A percentile compares a stretch with the other conserved stretches of the same genome.
These are phyloP conservation scores for Aschersonia sp. DNA, from an alignment of 2,329 filamentous ascomycete genomes.

Conservation along the genomic window DNA sequence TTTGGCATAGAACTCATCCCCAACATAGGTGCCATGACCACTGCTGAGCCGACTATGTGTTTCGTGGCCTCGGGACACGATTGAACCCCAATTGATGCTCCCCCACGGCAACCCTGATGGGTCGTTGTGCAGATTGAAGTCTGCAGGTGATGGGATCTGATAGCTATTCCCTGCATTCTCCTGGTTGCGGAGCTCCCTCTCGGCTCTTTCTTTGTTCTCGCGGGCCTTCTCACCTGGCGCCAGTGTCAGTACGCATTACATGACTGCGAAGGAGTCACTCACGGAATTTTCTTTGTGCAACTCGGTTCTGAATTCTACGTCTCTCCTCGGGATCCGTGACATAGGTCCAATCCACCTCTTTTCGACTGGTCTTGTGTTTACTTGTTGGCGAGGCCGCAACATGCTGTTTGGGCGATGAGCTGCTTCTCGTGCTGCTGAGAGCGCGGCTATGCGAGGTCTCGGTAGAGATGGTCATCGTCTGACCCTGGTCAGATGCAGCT, in stretches of 20 bases:
- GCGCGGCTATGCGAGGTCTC: slow-evolving; percentile 3
- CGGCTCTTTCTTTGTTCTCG: slow-evolving; percentile 50
- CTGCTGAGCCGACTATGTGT: slow-evolving; percentile 28
- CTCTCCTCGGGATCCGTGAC: slow-evolving; percentile 57
- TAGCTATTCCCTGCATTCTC: slow-evolving; percentile 51
- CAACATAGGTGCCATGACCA: slow-evolving; percentile 19
- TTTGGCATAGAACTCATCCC: slow-evolving; percentile 16
- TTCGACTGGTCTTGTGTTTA: slow-evolving; percentile 25
- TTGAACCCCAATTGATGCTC: slow-evolving; percentile 44
- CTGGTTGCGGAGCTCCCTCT: slow-evolving; percentile 49
- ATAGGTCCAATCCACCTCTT: slow-evolving; percentile 51
- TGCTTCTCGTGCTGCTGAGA: slow-evolving; percentile 5
- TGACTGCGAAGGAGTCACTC: slow-evolving; percentile 15
- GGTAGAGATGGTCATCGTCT: slow-evolving; percentile 5
- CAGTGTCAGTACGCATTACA: not conserved
- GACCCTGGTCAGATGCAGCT: slow-evolving; percentile 1
- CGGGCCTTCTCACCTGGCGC: slow-evolving; percentile 51
- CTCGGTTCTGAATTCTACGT: slow-evolving; percentile 60
- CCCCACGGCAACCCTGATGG: slow-evolving; percentile 61
- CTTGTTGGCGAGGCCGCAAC: slow-evolving; percentile 18
- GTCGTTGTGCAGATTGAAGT: slow-evolving; percentile 34
- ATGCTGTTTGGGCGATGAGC: slow-evolving; percentile 11
- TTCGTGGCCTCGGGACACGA: slow-evolving; percentile 36
- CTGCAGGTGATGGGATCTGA: slow-evolving; percentile 40
- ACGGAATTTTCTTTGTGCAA: slow-evolving; percentile 67